phyloP scores from a whole-genome alignment of 2,329 filamentous ascomycete genomes.

The Beauveria scarabaeidicola region DNA sequence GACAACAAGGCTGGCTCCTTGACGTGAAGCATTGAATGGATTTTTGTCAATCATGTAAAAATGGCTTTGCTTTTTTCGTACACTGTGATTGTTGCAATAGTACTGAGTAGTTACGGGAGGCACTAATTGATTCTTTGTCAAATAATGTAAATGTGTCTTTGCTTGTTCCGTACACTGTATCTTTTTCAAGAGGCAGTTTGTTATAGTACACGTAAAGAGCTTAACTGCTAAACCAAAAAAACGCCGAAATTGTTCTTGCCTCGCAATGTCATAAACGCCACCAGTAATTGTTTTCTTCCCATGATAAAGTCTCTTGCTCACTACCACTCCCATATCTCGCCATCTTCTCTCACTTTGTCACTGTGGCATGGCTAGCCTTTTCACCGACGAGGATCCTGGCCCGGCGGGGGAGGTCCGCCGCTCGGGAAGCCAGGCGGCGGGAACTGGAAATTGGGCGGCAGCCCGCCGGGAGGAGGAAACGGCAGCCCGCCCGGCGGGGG shows the following conservation, averaged over 20 bases:
- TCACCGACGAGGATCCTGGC: constrained; percentile 13
- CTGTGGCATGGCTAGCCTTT: background rate
- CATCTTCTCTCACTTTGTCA: background rate
- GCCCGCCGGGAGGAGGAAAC: constrained; percentile 31
- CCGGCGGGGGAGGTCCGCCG: constrained; percentile 18
- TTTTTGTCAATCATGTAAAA: background rate
- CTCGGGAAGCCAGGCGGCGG: constrained; percentile 20
- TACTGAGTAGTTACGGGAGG: no score
- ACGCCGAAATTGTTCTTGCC: background rate
- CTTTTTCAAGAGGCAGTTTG: no score
- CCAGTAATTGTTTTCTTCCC: background rate
- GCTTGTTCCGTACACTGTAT: no score
- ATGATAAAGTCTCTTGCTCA: background rate
- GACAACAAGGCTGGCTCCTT: background rate
- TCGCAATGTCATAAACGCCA: constrained; percentile 21
- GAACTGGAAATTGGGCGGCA: constrained; percentile 32
- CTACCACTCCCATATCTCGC: background rate
- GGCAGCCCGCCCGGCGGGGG: constrained; percentile 30
- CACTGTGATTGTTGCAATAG: background rate
- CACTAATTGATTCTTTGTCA: no score
- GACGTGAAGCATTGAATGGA: constrained; percentile 2
- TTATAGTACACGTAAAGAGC: background rate
- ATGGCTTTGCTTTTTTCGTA: background rate
- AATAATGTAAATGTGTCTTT: no score
- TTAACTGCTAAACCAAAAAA: background rate